Percentiles rank a stretch among this genome's conserved stretches.
These are phyloP conservation scores for Adansonia gregorii DNA, from an alignment of 441 rosid genomes.

Conservation along the genomic window DNA sequence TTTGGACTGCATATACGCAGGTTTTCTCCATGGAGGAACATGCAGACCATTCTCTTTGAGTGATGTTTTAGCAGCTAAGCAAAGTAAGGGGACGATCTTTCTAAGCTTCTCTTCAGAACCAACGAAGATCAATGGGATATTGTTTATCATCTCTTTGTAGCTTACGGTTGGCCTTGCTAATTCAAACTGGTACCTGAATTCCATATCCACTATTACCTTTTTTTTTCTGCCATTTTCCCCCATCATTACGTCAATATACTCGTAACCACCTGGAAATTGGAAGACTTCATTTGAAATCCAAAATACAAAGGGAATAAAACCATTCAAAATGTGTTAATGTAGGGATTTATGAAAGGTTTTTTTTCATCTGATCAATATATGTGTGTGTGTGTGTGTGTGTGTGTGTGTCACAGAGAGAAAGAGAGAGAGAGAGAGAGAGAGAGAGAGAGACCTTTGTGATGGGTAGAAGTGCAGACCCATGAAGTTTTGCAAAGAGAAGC, in stretches of 20 bases:
- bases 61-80: conserved; percentile 53
- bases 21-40: conserved; percentile 68
- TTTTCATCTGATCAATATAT: neutral
- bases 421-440: neutral
- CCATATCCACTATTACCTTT: conserved; percentile 55
- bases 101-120: conserved; percentile 51
- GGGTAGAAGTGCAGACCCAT: conserved; percentile 48
- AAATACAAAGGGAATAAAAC: neutral
- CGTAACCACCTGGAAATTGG: conserved; percentile 41
- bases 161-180: conserved; percentile 44
- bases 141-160: conserved; percentile 43
- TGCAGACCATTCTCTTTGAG: conserved; percentile 52
- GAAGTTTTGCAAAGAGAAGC: conserved; percentile 54
- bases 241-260: conserved; percentile 50
- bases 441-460: conserved; percentile 38
- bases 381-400: too few relatives aligned
- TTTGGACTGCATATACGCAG: conserved; percentile 58
- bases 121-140: conserved; percentile 47
- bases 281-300: conserved; percentile 10
- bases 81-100: conserved; percentile 47
- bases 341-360: neutral
- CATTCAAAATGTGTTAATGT: neutral
- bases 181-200: conserved; percentile 59
- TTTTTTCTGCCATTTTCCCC: conserved; percentile 27
- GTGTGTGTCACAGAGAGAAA: too few relatives aligned